Evolutionary conservation across 352 stramenopile genomes (phyloP).

Genomic region (Globisporangium parvum): DNA sequence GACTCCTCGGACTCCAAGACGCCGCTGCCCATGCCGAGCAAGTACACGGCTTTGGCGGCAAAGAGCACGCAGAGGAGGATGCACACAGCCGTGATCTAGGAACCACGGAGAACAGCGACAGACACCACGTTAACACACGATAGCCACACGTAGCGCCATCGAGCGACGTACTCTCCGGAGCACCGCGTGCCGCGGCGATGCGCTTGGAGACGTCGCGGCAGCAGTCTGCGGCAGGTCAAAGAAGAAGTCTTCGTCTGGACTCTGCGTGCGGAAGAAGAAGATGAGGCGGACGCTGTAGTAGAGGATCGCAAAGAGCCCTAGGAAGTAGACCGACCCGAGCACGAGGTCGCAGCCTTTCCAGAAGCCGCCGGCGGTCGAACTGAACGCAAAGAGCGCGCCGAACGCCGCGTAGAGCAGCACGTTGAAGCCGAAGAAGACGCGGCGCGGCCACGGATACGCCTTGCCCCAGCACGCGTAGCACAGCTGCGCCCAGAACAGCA

Average conservation of each 20-base stretch:
- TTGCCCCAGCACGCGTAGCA: conserved; percentile 81
- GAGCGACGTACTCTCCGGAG: conserved; percentile 48
- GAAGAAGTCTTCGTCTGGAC: conserved; percentile 74
- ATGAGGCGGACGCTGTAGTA: conserved; percentile 81
- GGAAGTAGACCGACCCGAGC: conserved; percentile 56
- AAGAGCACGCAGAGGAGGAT: conserved; percentile 70
- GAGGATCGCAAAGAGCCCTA: conserved; percentile 56
- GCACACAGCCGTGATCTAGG: conserved; percentile 70
- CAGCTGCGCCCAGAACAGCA: conserved; percentile 82
- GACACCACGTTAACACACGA: no score
- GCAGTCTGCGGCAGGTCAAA: conserved; percentile 56
- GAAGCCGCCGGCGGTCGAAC: conserved; percentile 37
- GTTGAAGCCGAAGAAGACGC: conserved; percentile 75
- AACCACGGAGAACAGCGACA: not conserved
- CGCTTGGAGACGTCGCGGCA: conserved; percentile 4
- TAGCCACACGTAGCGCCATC: no score
- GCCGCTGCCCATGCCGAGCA: conserved; percentile 63
- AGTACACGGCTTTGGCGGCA: conserved; percentile 53
- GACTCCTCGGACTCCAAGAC: conserved; percentile 55
- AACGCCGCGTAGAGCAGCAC: conserved; percentile 64
- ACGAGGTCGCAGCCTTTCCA: conserved; percentile 67
- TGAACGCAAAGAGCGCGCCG: conserved; percentile 36
- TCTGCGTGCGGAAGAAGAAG: conserved; percentile 74
- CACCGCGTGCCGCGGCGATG: conserved; percentile 55
- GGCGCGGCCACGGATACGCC: conserved; percentile 60